Evolutionary conservation across 2,329 filamentous ascomycete species (phyloP), one percentile per base, ranked within the genome.

Genomic region (Cryphonectria parasitica): DNA sequence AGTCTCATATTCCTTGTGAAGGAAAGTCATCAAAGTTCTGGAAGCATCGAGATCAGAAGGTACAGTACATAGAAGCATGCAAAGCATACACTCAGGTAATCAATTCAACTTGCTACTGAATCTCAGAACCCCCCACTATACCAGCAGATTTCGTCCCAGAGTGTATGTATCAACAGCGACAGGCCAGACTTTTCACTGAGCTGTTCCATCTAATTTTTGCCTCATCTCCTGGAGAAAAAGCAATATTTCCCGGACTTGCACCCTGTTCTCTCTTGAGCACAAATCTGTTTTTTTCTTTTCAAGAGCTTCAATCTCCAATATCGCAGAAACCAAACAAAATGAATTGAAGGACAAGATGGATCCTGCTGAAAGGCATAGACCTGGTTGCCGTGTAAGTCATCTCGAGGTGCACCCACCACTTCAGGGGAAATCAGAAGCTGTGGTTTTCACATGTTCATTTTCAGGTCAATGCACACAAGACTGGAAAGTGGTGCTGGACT

Each of bases 401-500:
- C 56, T 36, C 2, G 28, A 54, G n/a, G n/a, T 10, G 7, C 25
- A 28, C 25, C 25, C 13, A 54, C 22, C 52, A 17, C 19, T 22
- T 22, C 25, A 54, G 10, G 10, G 52, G 10, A 54, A 13, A 28
- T 22, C 3, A 54, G n/a, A 11, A 54, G n/a, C n/a, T 54, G 25
- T 13, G n/a, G 7, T 15, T 15, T 3, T 56, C 1, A 54, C 19
- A 49, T 22, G 22, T 3, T 2, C 28, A 22, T 13, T 22, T 13
- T 61, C 28, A 34, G 31, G 31, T 10, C 19, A 68, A 43, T 19
- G 1, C 43, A 15, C 58, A 64, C 31, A 31, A 17, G 28, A 2
- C 10, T 4, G 58, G 66, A 6, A 52, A 52, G 5, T 68, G 66
- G 43, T 68, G 66, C 43, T 64, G 66, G 66, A 25, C 39, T 13